Conservation (phyloP, 2,329 filamentous ascomycete species). For the Phialocephala sp. region DNA sequence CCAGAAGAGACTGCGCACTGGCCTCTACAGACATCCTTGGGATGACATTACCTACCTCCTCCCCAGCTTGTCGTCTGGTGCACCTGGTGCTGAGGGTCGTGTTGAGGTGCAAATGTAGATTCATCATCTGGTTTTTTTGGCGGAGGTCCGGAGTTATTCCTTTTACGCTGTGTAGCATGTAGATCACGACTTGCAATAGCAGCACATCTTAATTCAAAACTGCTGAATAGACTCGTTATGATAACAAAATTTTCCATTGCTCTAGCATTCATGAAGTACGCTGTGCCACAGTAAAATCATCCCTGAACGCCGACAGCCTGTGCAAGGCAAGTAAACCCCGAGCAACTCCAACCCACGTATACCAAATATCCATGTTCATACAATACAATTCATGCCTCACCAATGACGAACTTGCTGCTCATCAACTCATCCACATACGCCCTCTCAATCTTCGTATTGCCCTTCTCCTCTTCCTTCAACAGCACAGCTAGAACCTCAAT, state of each 20-base stretch:
- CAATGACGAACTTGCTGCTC: slow-evolving; percentile 52
- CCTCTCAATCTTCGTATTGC: slow-evolving; percentile 60
- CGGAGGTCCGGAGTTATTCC: slow-evolving; percentile 30
- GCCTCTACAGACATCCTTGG: slow-evolving; percentile 99
- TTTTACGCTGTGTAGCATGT: slow-evolving; percentile 31
- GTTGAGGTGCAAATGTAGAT: slow-evolving; percentile 80
- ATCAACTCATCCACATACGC: slow-evolving; percentile 76
- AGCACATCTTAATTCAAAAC: slow-evolving; percentile 25
- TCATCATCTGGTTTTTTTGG: slow-evolving; percentile 17
- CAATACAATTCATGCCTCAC: slow-evolving; percentile 27
- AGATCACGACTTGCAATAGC: slow-evolving; percentile 34
- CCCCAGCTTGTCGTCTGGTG: slow-evolving; percentile 75
- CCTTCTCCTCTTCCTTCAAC: slow-evolving; percentile 69
- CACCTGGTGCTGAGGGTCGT: slow-evolving; percentile 79
- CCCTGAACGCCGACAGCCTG: neutral
- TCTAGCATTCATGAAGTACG: neutral
- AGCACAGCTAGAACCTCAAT: slow-evolving; percentile 89
- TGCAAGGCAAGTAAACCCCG: neutral
- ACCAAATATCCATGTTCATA: neutral
- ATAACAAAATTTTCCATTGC: slow-evolving; percentile 11
- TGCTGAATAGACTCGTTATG: slow-evolving; percentile 12
- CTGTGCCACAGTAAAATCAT: neutral
- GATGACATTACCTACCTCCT: slow-evolving; percentile 97
- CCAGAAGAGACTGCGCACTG: slow-evolving; percentile 98
- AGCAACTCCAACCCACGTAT: slow-evolving; percentile 14